Evolutionary conservation across 179 eudicot genomes (phyloP).

Genomic region (Beta macrorhiza): DNA sequence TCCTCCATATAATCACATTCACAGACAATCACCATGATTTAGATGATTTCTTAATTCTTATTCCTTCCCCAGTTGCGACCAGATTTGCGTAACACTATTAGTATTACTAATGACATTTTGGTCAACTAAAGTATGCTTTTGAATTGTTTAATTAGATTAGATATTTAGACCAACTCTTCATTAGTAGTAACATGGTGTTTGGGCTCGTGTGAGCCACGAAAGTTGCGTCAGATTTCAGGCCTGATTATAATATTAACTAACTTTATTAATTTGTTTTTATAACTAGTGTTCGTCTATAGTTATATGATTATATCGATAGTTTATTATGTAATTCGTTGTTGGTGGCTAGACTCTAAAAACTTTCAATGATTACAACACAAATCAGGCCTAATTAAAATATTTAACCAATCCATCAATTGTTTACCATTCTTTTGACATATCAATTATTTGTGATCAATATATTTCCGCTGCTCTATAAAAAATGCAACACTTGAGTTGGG

Average conservation of each 20-base stretch:
- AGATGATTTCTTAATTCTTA: neutral
- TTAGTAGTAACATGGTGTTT: neutral
- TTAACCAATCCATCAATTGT: neutral
- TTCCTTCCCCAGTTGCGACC: constrained; percentile 15
- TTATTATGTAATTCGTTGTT: too few relatives aligned
- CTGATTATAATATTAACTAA: constrained; percentile 6
- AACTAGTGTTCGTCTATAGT: too few relatives aligned
- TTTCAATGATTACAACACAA: neutral
- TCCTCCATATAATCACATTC: neutral
- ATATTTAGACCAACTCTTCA: too few relatives aligned
- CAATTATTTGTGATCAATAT: too few relatives aligned
- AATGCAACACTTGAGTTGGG: too few relatives aligned
- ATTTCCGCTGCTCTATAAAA: too few relatives aligned
- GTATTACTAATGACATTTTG: neutral
- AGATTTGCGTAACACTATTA: constrained; percentile 9
- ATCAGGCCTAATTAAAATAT: neutral
- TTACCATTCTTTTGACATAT: too few relatives aligned
- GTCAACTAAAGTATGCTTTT: constrained; percentile 21
- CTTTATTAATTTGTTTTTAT: neutral
- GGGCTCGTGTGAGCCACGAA: constrained; percentile 18
- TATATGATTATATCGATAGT: too few relatives aligned
- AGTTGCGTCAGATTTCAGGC: constrained; percentile 20
- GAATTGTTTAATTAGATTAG: neutral
- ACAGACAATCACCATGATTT: constrained; percentile 8
- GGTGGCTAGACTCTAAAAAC: too few relatives aligned